Evolutionary conservation across 2,329 filamentous ascomycete species (phyloP).

Genomic region (Aspergillus vadensis): DNA sequence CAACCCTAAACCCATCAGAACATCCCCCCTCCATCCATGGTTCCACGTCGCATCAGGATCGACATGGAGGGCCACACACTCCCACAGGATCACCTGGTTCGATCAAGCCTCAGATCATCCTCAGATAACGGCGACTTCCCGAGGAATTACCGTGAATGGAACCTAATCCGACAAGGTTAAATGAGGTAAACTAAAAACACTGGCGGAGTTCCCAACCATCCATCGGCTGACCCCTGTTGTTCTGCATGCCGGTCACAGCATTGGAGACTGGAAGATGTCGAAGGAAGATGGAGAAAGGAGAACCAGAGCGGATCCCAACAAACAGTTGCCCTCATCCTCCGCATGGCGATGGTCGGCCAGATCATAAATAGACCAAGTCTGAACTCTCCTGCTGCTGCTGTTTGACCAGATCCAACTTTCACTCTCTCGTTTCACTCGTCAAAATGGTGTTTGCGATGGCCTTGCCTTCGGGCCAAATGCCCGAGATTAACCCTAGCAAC

Average conservation of each 20-base stretch:
- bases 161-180: neutral
- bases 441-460: conserved; percentile 9
- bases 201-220: neutral
- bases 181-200: neutral
- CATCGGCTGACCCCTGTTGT: neutral
- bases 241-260: neutral
- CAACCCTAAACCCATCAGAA: neutral
- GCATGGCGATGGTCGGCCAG: neutral
- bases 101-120: neutral
- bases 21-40: neutral
- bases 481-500: conserved; percentile 6
- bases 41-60: neutral
- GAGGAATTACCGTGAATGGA: neutral
- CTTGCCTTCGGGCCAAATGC: conserved; percentile 5
- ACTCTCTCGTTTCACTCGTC: neutral
- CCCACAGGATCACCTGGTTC: neutral
- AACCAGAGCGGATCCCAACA: neutral
- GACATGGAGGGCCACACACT: neutral
- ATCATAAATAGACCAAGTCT: conserved; percentile 6
- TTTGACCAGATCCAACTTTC: neutral
- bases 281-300: neutral
- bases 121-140: neutral
- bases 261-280: neutral
- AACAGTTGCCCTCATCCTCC: neutral
- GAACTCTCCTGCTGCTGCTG: neutral